These are phyloP conservation scores for Davidsoniella australis DNA, from an alignment of 2,329 filamentous ascomycete species.

Conservation along the genomic window DNA sequence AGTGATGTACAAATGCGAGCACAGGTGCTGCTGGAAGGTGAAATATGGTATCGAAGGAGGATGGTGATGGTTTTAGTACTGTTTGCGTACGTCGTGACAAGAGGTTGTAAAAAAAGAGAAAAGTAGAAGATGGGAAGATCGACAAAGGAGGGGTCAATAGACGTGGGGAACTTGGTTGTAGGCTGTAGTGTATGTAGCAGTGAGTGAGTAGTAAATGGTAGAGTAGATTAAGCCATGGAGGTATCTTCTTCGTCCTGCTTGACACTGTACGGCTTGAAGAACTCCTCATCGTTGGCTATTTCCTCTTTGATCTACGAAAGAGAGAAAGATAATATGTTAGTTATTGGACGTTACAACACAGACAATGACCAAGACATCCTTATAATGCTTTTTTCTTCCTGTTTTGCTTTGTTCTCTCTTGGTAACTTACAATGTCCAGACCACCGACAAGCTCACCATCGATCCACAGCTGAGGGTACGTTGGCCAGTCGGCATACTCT, in stretches of 20 bases:
- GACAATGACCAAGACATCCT: not conserved
- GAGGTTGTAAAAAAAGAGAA: not conserved
- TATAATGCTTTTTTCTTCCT: not conserved
- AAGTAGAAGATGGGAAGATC: not conserved
- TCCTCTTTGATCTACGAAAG: conserved; percentile 74
- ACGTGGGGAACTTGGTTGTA: not conserved
- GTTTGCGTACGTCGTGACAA: too few relatives aligned
- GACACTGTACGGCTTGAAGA: conserved; percentile 58
- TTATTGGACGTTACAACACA: not conserved
- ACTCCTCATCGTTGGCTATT: conserved; percentile 64
- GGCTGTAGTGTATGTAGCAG: not conserved
- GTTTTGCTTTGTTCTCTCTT: not conserved
- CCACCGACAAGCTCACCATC: conserved; percentile 82
- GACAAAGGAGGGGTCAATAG: not conserved
- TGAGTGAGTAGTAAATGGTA: not conserved
- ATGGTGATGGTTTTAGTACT: not conserved
- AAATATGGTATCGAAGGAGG: conserved; percentile 6
- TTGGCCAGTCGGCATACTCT: conserved; percentile 97
- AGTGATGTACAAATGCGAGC: conserved; percentile 2
- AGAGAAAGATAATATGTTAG: not conserved
- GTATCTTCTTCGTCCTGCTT: conserved; percentile 25
- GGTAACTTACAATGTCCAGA: conserved; percentile 73
- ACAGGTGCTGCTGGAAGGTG: not conserved
- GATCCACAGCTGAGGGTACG: conserved; percentile 88
- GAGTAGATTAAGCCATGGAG: not conserved